Percentiles rank a stretch among this genome's conserved stretches.
Evolutionary conservation across 495 filamentous ascomycete species (phyloP).

Genomic region (Ascodesmis nigricans): DNA sequence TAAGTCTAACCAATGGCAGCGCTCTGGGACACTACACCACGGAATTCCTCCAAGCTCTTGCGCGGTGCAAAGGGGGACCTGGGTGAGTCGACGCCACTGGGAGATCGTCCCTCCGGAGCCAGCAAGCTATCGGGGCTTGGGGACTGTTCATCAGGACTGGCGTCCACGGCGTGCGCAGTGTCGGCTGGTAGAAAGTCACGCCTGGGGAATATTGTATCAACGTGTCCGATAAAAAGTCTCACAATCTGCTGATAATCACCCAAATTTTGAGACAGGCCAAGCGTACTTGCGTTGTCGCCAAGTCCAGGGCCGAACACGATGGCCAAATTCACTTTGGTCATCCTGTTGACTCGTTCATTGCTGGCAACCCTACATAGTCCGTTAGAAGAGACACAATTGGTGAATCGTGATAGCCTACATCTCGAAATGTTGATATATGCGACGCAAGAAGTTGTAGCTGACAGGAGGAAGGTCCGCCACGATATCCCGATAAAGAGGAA

Average conservation of each 20-base stretch:
- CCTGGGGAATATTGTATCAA: constrained; percentile 19
- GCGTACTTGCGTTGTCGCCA: constrained; percentile 14
- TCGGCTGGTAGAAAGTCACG: too few species aligned
- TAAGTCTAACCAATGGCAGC: not conserved
- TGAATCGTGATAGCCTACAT: constrained; percentile 7
- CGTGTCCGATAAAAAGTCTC: constrained; percentile 20
- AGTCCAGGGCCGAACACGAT: constrained; percentile 24
- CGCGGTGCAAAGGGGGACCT: not conserved
- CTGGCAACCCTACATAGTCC: constrained; percentile 17
- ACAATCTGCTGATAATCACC: constrained; percentile 22
- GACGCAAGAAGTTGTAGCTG: constrained; percentile 21
- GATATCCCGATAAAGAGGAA: constrained; percentile 16
- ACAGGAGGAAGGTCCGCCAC: constrained; percentile 16
- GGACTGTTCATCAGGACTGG: not conserved
- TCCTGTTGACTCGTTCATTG: constrained; percentile 20
- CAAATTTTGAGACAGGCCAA: constrained; percentile 20
- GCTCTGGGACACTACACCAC: not conserved
- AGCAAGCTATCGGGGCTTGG: not conserved
- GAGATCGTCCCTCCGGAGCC: not conserved
- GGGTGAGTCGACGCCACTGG: not conserved
- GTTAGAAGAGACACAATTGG: not conserved
- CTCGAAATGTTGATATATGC: constrained; percentile 21
- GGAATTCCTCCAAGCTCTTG: not conserved
- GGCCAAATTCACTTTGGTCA: constrained; percentile 22
- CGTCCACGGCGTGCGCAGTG: not conserved